Evolutionary conservation across 768 basidiomycete genomes (phyloP), one percentile per base, ranked within the genome.

Genomic region (Paxillus rubicundulus): DNA sequence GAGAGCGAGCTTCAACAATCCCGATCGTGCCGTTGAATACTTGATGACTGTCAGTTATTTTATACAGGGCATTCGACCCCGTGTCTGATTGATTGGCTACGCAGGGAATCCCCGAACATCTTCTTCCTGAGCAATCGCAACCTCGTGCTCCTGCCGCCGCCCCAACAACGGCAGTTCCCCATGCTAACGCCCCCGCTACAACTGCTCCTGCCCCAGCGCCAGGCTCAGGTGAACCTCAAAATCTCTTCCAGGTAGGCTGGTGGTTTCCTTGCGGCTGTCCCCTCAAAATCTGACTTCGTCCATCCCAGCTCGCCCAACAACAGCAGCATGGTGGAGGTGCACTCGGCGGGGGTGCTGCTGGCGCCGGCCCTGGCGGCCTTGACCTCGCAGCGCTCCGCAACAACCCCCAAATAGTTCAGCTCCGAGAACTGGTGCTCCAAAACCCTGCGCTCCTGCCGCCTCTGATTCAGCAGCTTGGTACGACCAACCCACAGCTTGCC

Each of bases 1-100:
- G 67, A 79, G 92, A 53, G 97, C 95, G 24, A 94, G 91, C 65
- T 99, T 81, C 74, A 99, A 99, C 72, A 98, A 99, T 72, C 90
- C 97, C 8, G 94, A 98, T 61, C 82, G 97, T 28, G 97, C 97
- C 7, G 96, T 93, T n/a, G 97, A 99, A 69, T 99, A 99, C 70
- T 74, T 99, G 50, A 87, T 98, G 82, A 96, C 66, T 54, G 96
- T 95, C 61, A 59, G 87, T 73, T 48, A 58, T 43, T 37, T 42
- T 18, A 42, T 33, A 45, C 50, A 49, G 46, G 33, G n/a, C 36
- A 17, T 34, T 45, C 20, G 36, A n/a, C 32, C 36, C 45, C 50
- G 36, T 44, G 28, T 33, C n/a, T 44, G 47, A 14, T 61, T 47
- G 58, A 55, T 52, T 50, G 50, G 24, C 20, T 18, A 28, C 50